phyloP scores from a whole-genome alignment of 768 basidiomycete genomes.

The Tricholoma hemisulphureum region DNA sequence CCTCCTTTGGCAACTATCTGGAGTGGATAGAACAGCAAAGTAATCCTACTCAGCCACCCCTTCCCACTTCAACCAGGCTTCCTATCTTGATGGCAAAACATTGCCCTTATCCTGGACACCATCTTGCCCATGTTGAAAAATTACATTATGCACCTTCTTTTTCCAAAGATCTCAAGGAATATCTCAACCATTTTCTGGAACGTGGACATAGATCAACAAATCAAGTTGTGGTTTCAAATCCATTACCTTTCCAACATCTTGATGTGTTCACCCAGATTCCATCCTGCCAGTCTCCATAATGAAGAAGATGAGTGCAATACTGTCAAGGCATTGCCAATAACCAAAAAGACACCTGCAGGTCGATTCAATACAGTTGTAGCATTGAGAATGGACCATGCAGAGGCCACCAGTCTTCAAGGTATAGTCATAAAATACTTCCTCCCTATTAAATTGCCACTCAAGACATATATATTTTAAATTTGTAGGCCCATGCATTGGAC shows the following conservation, averaged over 20 bases:
- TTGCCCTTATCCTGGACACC: too few species aligned
- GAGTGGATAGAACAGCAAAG: too few species aligned
- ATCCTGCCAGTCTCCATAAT: conserved; percentile 16
- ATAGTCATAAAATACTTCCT: too few species aligned
- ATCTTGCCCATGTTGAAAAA: conserved; percentile 16
- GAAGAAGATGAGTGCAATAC: conserved; percentile 15
- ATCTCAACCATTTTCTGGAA: conserved; percentile 24
- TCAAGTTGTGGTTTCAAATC: not conserved
- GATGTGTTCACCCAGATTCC: conserved; percentile 22
- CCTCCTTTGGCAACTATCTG: conserved; percentile 15
- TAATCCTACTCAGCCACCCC: not conserved
- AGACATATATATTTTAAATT: too few species aligned
- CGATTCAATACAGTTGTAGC: conserved; percentile 27
- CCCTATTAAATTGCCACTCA: too few species aligned
- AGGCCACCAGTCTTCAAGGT: conserved; percentile 21
- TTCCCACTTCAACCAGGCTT: conserved; percentile 4
- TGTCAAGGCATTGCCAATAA: conserved; percentile 19
- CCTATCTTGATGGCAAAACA: too few species aligned
- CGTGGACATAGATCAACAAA: not conserved
- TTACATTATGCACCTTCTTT: conserved; percentile 22
- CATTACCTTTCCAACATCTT: conserved; percentile 19
- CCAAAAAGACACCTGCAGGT: conserved; percentile 9
- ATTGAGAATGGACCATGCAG: conserved; percentile 13
- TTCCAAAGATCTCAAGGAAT: conserved; percentile 20
- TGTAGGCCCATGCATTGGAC: too few species aligned